Evolutionary conservation across 2,329 filamentous ascomycete species (phyloP), one percentile per base, ranked within the genome.

Genomic region (Alternaria arbusti): DNA sequence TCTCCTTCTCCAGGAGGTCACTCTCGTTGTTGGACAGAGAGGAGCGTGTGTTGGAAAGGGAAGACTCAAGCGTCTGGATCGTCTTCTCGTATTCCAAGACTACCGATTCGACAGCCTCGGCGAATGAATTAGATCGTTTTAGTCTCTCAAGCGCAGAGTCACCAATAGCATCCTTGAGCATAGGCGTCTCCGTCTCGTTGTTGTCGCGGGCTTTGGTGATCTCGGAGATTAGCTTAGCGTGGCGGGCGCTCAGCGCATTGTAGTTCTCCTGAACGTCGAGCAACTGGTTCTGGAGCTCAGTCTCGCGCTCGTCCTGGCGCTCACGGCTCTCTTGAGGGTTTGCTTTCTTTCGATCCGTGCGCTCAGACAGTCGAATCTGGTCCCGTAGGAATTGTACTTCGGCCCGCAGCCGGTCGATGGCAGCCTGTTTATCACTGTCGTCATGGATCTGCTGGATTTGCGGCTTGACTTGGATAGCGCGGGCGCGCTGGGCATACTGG

Each of bases 61-160:
- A 97, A 54, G 94, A 90, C 80, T 99, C 96, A 15, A 99, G 86
- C 57, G 89, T 91, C 78, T 98, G 94, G 54, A 99, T 99, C 0
- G 96, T 99, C 85, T 97, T 98, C 79, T 99, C 96, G 77, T 99
- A 99, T 81, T 99, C 96, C 52, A 98, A 84, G 4, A 99, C 93
- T 22, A 99, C 93, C 75, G 97, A 92, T 75, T 99, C 96, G 20
- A 99, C 95, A 26, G 95, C 95, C 77, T 97, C 91, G 2, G 95
- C 94, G 77, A 99, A 98, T 0, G 93, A 96, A 78, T 96, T 97
- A 17, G 96, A 99, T 44, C 96, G 90, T 78, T 97, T 96, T 68
- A 98, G 83, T 57, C 96, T 88, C 78, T 97, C 94, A 23, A 94
- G 90, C 1, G 94, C 93, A 70, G 85, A 92, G 76, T 95, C 93